Evolutionary conservation across 805 yeast genomes (phyloP).

Genomic region (Zygosaccharomyces pseudorouxii): DNA sequence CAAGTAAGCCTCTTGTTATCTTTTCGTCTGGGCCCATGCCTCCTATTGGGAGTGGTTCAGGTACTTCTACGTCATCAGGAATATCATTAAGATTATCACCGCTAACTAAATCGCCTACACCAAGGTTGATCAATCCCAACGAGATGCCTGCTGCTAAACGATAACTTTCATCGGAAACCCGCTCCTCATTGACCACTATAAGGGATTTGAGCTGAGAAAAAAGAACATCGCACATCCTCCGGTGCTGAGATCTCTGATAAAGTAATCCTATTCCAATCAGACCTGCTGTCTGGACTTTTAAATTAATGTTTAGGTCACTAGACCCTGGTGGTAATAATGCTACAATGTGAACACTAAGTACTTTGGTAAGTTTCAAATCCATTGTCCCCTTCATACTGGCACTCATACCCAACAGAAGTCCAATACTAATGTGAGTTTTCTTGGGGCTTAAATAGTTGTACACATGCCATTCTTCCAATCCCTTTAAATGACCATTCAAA

Average conservation of each 20-base stretch:
- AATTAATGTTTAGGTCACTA: constrained; percentile 77
- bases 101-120: constrained; percentile 50
- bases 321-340: constrained; percentile 91
- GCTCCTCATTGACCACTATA: constrained; percentile 51
- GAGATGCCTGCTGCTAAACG: constrained; percentile 85
- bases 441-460: constrained; percentile 91
- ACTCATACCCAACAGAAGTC: constrained; percentile 84
- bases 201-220: constrained; percentile 55
- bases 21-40: constrained; percentile 12
- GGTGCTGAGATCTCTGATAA: constrained; percentile 70
- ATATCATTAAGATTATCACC: constrained; percentile 39
- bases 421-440: constrained; percentile 77
- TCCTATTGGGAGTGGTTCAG: neutral
- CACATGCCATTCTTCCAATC: constrained; percentile 92
- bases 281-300: constrained; percentile 87
- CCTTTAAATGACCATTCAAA: constrained; percentile 77
- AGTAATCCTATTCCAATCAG: constrained; percentile 84
- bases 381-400: constrained; percentile 79
- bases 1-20: constrained; percentile 45
- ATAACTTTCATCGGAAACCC: constrained; percentile 69
- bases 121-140: constrained; percentile 77
- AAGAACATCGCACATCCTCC: constrained; percentile 79
- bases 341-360: constrained; percentile 86
- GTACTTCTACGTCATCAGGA: constrained; percentile 55
- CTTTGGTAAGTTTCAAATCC: constrained; percentile 85